These are phyloP conservation scores for Pichia cabralensis DNA, from an alignment of 805 yeast species.

Conservation along the genomic window DNA sequence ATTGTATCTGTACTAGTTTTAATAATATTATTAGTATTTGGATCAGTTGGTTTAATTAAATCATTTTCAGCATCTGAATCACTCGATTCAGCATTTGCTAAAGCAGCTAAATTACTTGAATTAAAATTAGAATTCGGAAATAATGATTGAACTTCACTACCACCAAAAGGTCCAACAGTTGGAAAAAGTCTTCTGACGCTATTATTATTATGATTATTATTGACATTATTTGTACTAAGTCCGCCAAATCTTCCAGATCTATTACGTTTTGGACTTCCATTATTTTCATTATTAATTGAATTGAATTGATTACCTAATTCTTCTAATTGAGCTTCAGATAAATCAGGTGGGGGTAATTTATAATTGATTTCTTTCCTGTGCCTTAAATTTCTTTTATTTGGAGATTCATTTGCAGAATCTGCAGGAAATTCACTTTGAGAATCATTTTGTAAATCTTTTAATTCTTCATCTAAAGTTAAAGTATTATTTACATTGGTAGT, in stretches of 20 bases:
- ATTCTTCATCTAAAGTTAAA: conserved; percentile 49
- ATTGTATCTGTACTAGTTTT: conserved; percentile 6
- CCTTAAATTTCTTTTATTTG: conserved; percentile 45
- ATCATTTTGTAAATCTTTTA: conserved; percentile 49
- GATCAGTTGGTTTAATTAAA: conserved; percentile 25
- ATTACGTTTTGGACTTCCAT: conserved; percentile 23
- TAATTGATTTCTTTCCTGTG: conserved; percentile 70
- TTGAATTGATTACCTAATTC: conserved; percentile 5
- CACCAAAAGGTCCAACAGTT: conserved; percentile 97
- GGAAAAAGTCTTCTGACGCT: conserved; percentile 75
- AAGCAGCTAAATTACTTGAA: conserved; percentile 32
- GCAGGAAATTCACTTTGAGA: conserved; percentile 41
- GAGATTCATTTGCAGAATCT: conserved; percentile 39
- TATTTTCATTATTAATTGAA: not conserved
- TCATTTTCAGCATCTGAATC: conserved; percentile 41
- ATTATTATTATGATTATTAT: too few species aligned
- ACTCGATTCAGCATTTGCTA: conserved; percentile 32
- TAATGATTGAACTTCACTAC: conserved; percentile 79
- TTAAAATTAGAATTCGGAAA: conserved; percentile 57
- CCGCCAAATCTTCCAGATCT: conserved; percentile 16
- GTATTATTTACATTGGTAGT: conserved; percentile 18
- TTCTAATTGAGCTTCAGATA: conserved; percentile 30
- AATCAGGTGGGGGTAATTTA: conserved; percentile 72
- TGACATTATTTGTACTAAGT: conserved; percentile 17
- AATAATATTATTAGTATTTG: conserved; percentile 20